Base-by-base conservation (phyloP, 2,329 filamentous ascomycete species). In the Aspergillus ochraceus region DNA sequence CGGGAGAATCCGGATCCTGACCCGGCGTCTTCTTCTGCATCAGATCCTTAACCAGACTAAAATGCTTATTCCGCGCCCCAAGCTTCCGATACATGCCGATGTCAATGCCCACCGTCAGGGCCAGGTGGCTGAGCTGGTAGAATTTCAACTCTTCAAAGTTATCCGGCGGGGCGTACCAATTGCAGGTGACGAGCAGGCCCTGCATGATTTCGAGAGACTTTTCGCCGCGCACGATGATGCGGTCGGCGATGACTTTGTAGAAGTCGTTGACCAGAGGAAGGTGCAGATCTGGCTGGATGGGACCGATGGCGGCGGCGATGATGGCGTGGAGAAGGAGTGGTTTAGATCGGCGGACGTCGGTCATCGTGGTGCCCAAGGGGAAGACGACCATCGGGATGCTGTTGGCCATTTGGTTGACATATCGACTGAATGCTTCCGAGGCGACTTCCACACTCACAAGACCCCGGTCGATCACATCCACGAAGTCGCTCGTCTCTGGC, bases 131-230 rank as follows among this genome's bases (percentile, higher is more conserved):
- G 65, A 95, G 84, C 77, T 94, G 90, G 77, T 95, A 96, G 73
- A 95, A 96, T 71, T 95, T 95, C 70, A 94, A 86, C 76, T 95
- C 90, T 69, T 96, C 91, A 60, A 90, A 90, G 67, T 90, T 85
- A 65, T 94, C 88, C 0, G 92, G 92, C 17, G 91, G 91, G 73
- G 87, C 88, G 73, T 96, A 96, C 90, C 92, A 96, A 20, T 92
- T 84, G n/a, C 88, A 86, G 6, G 86, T 82, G 3, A 96, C 80
- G 59, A 91, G 84, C 46, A 96, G 78, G 1, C 90, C 86, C 76
- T 97, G 92, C 9, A 96, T 86, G 6, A 96, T 80, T 74, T 96
- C 92, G 19, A 97, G 77, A 39, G 86, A 91, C 79, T 96, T 96
- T 67, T 92, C 88, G 12, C 90, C 91, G 6, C 85, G 84, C 30